Evolutionary conservation across 2,329 filamentous ascomycete genomes (phyloP).

Genomic region (Lithohypha guttulata): DNA sequence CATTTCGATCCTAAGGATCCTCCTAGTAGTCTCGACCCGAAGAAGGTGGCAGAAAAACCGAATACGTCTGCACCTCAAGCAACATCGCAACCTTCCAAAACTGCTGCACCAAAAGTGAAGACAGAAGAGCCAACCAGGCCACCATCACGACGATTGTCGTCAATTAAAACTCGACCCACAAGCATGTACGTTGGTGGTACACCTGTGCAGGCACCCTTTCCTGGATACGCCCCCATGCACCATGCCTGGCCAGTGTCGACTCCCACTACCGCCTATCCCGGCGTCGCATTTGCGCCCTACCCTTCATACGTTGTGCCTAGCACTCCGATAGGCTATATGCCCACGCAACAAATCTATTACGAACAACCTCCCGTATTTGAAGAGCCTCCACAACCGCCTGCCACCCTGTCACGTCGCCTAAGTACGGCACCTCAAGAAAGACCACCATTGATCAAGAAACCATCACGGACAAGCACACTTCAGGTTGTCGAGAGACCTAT

Average conservation of each 20-base stretch:
- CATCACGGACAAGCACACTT: constrained; percentile 5
- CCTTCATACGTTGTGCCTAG: constrained; percentile 1
- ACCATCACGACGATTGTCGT: constrained; percentile 8
- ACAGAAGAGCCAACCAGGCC: constrained; percentile 12
- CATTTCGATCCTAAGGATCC: constrained; percentile 20
- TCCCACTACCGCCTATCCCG: constrained; percentile 2
- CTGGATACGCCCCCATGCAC: not conserved
- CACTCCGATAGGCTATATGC: constrained; percentile 1
- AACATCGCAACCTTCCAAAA: constrained; percentile 11
- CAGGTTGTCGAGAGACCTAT: not conserved
- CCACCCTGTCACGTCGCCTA: not conserved
- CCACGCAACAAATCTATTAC: constrained; percentile 4
- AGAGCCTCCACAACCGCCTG: constrained; percentile 1
- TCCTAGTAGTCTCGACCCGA: not conserved
- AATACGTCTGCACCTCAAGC: constrained; percentile 9
- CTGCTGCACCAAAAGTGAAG: constrained; percentile 5
- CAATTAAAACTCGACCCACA: constrained; percentile 4
- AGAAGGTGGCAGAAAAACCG: constrained; percentile 7
- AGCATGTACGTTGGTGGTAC: constrained; percentile 4
- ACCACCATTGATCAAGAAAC: constrained; percentile 2
- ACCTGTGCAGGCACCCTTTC: constrained; percentile 1
- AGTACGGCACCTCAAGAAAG: constrained; percentile 6
- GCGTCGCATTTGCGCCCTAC: constrained; percentile 4
- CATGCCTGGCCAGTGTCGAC: not conserved
- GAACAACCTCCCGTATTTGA: constrained; percentile 3